phyloP scores from a whole-genome alignment of 2,329 filamentous ascomycete genomes.

The Aspergillus sp. region DNA sequence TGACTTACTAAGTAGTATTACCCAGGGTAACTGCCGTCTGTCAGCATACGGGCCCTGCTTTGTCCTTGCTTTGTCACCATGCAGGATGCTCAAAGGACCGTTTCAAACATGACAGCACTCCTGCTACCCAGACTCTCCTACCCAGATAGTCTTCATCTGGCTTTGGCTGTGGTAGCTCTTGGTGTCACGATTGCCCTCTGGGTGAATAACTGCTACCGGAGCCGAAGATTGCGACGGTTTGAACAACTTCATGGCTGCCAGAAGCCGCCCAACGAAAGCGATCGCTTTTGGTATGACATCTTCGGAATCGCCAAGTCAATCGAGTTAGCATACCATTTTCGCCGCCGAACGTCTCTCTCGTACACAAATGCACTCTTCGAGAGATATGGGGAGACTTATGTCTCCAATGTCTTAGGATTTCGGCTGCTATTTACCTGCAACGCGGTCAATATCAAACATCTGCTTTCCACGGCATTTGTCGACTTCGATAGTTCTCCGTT shows the following conservation, averaged over 20 bases:
- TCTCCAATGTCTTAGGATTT: slow-evolving; percentile 9
- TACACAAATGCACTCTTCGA: slow-evolving; percentile 12
- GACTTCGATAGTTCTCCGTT: slow-evolving; percentile 15
- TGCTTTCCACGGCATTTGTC: slow-evolving; percentile 10
- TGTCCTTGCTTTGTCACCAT: background rate
- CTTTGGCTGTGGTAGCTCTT: background rate
- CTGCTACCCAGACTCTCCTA: background rate
- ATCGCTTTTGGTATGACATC: background rate
- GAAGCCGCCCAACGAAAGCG: background rate
- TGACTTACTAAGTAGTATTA: too few species aligned
- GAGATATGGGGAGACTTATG: slow-evolving; percentile 14
- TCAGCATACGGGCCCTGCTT: background rate
- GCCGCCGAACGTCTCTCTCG: background rate
- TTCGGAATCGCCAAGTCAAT: slow-evolving; percentile 4
- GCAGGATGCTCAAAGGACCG: background rate
- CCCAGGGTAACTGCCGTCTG: background rate
- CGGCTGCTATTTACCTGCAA: slow-evolving; percentile 17
- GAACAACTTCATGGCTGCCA: slow-evolving; percentile 1
- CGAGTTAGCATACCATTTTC: slow-evolving; percentile 3
- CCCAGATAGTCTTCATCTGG: background rate
- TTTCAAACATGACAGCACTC: background rate
- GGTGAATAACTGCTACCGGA: background rate
- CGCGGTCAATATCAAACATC: slow-evolving; percentile 12
- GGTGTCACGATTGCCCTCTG: background rate
- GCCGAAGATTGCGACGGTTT: background rate